Base-by-base conservation (phyloP, 2,329 filamentous ascomycete species). In the Penicillium thymicola region DNA sequence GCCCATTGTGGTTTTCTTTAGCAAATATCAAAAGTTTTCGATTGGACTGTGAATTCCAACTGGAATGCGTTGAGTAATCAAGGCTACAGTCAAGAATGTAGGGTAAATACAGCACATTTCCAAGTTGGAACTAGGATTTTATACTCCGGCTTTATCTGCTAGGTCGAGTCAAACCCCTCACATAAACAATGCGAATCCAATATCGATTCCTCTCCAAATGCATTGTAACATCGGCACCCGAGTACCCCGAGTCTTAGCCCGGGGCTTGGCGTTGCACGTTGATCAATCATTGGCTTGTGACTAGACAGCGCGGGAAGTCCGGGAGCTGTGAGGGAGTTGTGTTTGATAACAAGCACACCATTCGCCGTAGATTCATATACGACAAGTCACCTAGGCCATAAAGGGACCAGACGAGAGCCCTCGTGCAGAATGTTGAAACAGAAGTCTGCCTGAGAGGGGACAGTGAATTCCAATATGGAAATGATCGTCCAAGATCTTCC, bases 231-330 rank as follows among this genome's bases (percentile, higher is more conserved):
- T 55, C 53, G 49, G 48, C 23, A 11, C 38, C 47, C 21, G 2
- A 21, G 21, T 21, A 21, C 21, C 21, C 21, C 51, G 10, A 47
- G 44, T 46, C 59, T 61, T 61, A 57, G 59, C 57, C 30, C 21
- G 41, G 27, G 34, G 38, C 59, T 63, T 63, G 55, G 61, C 59
- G 42, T 51, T 45, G 59, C 59, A 60, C 47, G 52, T 47, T 53
- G 57, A 44, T 49, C 13, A 36, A 40, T 30, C 10, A 28, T 44
- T 42, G 47, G 43, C 4, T n/a, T 41, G 37, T 27, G n/a, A 54
- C 14, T 58, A 40, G 27, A 40, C 28, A 37, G 34, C 16, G 23
- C 14, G 43, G 43, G 43, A 30, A 32, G 43, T 14, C 18, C 27
- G 43, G 43, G 25, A 10, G 23, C 5, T 18, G 37, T 41, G 21